Evolutionary conservation across 75 land plant species (phyloP).

Genomic region (Azolla pinnata): DNA sequence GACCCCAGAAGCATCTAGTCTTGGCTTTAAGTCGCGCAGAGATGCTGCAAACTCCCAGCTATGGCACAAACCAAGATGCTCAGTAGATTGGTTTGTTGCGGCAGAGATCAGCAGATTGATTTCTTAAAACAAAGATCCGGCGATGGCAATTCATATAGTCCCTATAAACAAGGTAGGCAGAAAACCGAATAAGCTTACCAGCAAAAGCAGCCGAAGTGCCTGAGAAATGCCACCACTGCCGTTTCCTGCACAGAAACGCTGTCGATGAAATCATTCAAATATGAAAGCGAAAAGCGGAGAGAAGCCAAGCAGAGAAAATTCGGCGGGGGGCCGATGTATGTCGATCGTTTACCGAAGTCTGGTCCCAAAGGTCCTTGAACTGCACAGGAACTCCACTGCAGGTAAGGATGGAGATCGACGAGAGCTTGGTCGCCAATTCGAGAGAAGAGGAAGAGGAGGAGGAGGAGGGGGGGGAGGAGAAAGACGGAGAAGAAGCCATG

Average conservation of each 20-base stretch:
- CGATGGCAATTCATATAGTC: neutral
- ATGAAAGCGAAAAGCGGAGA: neutral
- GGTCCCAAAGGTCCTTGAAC: slow-evolving; percentile 71
- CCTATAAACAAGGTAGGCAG: neutral
- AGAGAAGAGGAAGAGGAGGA: neutral
- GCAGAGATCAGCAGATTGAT: neutral
- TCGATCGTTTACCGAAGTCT: slow-evolving; percentile 44
- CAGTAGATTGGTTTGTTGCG: neutral
- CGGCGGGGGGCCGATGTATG: neutral
- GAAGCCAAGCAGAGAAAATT: neutral
- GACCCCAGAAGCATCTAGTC: slow-evolving; percentile 67
- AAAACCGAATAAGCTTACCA: slow-evolving; percentile 30
- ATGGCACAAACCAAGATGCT: slow-evolving; percentile 12
- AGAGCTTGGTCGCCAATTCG: slow-evolving; percentile 17
- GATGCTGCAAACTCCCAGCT: slow-evolving; percentile 80
- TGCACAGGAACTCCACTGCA: slow-evolving; percentile 50
- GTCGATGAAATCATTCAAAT: neutral
- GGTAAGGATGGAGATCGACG: slow-evolving; percentile 33
- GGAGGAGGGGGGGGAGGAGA: neutral
- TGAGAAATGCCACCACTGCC: slow-evolving; percentile 79
- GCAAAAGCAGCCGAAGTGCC: slow-evolving; percentile 78
- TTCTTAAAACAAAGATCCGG: neutral
- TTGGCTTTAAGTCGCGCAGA: slow-evolving; percentile 50
- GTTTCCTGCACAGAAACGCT: slow-evolving; percentile 45
- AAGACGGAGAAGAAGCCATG: neutral